phyloP scores from a whole-genome alignment of 2,329 filamentous ascomycete genomes.

The Venturiaceae sp. region DNA sequence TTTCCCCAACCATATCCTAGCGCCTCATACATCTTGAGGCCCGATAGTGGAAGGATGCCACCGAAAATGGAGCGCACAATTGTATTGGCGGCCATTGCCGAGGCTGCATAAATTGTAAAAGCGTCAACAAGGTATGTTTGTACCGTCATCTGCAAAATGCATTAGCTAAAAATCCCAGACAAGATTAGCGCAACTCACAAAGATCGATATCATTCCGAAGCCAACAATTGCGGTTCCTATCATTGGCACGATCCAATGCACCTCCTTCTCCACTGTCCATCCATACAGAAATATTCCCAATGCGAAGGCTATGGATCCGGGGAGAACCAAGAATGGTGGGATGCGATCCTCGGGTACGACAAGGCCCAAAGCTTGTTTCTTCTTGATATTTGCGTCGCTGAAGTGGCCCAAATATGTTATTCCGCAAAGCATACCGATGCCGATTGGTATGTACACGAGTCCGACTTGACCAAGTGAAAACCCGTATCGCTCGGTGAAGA shows the following conservation, averaged over 20 bases:
- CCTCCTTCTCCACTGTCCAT: neutral
- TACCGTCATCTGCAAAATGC: neutral
- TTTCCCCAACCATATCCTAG: slow-evolving; percentile 31
- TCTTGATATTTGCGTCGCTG: slow-evolving; percentile 1
- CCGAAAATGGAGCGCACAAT: slow-evolving; percentile 27
- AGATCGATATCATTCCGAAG: slow-evolving; percentile 24
- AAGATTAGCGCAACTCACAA: no score
- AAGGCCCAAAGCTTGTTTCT: neutral
- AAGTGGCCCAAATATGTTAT: neutral
- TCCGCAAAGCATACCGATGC: slow-evolving; percentile 28
- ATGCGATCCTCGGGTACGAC: slow-evolving; percentile 6
- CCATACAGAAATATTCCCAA: slow-evolving; percentile 27
- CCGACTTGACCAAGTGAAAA: slow-evolving; percentile 29
- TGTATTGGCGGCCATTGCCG: slow-evolving; percentile 30
- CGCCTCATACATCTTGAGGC: slow-evolving; percentile 25
- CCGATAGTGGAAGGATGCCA: slow-evolving; percentile 28
- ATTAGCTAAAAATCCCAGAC: neutral
- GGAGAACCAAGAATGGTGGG: slow-evolving; percentile 23
- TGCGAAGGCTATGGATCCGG: slow-evolving; percentile 16
- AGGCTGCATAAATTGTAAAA: slow-evolving; percentile 29
- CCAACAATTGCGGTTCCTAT: slow-evolving; percentile 23
- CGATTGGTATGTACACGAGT: slow-evolving; percentile 30
- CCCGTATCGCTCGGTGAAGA: slow-evolving; percentile 29
- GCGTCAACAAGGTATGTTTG: slow-evolving; percentile 32
- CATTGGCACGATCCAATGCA: slow-evolving; percentile 26